Base-by-base conservation (phyloP, 2,329 filamentous ascomycete species). In the Sodiomyces alkalinus region DNA sequence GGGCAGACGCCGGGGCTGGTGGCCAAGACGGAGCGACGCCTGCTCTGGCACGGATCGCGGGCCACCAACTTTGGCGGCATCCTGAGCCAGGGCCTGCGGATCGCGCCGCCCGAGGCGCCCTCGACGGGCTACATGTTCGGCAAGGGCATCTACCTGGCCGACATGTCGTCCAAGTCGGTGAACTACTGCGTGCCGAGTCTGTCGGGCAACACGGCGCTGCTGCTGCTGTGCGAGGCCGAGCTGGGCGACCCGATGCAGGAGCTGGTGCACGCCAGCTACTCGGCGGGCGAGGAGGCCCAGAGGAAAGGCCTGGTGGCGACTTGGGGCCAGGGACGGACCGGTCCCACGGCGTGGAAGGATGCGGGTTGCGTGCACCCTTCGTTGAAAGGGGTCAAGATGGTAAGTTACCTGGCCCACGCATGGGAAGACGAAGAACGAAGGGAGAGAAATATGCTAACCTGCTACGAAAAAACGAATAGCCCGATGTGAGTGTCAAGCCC, bases 31-130 rank as follows among this genome's bases (percentile, higher is more conserved):
- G 69, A 90, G 45, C 70, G 78, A 15, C 72, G 80, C 12, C 69
- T 92, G 2, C 63, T 93, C 3, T 93, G 85, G 85, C 85, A 92
- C 46, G 83, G 85, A 11, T 86, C 80, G 11, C 74, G 82, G 19
- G 68, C 64, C 18, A 90, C 80, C 29, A 92, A 92, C 48, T 92
- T 76, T 39, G 82, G 78, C 44, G 85, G 83, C 44, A 93, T 93
- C 33, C 68, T 92, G 22, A 79, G 74, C 32, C 81, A 92, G 50
- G 85, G 85, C 38, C 66, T 93, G 6, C 78, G 82, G n/a, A 92
- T 92, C 39, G 85, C 85, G 6, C 85, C 85, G 0, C 77, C 78
- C 0, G 77, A 92, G 49, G 83, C 83, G 0, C 85, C 82, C 0
- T 74, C 74, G 0, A 68, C 63, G 4, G 81, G 81, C 2, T 85